Evolutionary conservation across 345 rosid species (phyloP).

Genomic region (Eutrema heterophyllum): DNA sequence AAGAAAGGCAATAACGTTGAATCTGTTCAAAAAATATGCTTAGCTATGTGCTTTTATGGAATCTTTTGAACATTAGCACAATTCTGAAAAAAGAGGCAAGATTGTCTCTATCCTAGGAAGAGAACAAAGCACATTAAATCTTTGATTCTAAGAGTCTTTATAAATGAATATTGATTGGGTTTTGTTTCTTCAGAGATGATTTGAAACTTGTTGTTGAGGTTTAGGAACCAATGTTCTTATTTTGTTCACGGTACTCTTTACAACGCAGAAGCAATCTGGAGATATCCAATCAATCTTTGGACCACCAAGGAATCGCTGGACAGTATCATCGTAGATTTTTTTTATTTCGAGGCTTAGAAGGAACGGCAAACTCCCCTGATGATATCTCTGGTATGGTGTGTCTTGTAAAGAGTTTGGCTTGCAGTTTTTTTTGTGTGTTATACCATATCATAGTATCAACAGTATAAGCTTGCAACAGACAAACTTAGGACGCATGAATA

Average conservation of each 20-base stretch:
- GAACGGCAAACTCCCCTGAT: neutral
- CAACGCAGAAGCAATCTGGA: constrained; percentile 16
- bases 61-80: neutral
- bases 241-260: neutral
- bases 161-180: neutral
- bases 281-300: constrained; percentile 3
- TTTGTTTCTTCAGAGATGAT: neutral
- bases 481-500: neutral
- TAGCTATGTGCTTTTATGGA: neutral
- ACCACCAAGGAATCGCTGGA: constrained; percentile 20
- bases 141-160: neutral
- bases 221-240: neutral
- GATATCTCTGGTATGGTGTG: constrained; percentile 11
- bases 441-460: constrained; percentile 9
- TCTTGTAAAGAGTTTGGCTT: constrained; percentile 23
- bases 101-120: neutral
- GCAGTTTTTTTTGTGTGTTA: neutral
- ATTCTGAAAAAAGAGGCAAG: neutral
- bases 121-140: neutral
- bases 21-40: neutral
- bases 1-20: neutral
- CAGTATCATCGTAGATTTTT: constrained; percentile 1
- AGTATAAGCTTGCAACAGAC: constrained; percentile 4
- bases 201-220: neutral
- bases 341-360: neutral